These are phyloP conservation scores for Allium fistulosum DNA, from an alignment of 106 monocot species.

Conservation along the genomic window DNA sequence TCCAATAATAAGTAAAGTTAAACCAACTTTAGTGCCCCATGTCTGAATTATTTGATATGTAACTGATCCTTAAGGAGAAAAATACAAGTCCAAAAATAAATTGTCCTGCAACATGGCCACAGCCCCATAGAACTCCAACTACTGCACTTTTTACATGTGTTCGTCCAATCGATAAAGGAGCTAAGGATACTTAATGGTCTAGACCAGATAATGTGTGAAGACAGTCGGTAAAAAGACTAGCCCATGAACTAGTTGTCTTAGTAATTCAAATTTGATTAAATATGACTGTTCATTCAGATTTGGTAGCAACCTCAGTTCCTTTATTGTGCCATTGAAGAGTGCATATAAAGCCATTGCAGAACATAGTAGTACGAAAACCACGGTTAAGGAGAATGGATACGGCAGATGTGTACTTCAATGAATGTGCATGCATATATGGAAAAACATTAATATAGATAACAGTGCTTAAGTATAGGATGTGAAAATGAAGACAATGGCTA, in stretches of 20 bases:
- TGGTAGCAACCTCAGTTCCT: too few species aligned
- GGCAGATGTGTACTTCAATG: too few species aligned
- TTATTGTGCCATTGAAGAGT: too few species aligned
- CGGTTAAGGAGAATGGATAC: too few species aligned
- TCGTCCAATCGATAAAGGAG: slow-evolving; percentile 87
- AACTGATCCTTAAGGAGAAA: slow-evolving; percentile 83
- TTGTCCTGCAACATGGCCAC: slow-evolving; percentile 94
- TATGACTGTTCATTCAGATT: too few species aligned
- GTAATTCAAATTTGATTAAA: slow-evolving; percentile 43
- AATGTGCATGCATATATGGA: too few species aligned
- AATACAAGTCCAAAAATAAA: slow-evolving; percentile 89
- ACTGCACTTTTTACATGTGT: slow-evolving; percentile 69
- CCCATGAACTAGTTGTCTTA: slow-evolving; percentile 64
- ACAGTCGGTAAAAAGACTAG: slow-evolving; percentile 87
- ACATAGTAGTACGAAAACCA: too few species aligned
- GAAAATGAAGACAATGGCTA: too few species aligned
- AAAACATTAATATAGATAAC: too few species aligned
- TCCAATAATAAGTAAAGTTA: slow-evolving; percentile 79
- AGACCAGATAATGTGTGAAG: slow-evolving; percentile 93
- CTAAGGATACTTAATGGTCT: slow-evolving; percentile 89
- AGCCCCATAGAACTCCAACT: slow-evolving; percentile 96
- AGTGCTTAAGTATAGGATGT: too few species aligned
- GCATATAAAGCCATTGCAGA: too few species aligned
- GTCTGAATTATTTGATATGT: slow-evolving; percentile 73
- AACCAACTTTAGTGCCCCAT: slow-evolving; percentile 84